Evolutionary conservation across 768 basidiomycete genomes (phyloP), one percentile per base, ranked within the genome.

Genomic region (Leccinum aurantiacum): DNA sequence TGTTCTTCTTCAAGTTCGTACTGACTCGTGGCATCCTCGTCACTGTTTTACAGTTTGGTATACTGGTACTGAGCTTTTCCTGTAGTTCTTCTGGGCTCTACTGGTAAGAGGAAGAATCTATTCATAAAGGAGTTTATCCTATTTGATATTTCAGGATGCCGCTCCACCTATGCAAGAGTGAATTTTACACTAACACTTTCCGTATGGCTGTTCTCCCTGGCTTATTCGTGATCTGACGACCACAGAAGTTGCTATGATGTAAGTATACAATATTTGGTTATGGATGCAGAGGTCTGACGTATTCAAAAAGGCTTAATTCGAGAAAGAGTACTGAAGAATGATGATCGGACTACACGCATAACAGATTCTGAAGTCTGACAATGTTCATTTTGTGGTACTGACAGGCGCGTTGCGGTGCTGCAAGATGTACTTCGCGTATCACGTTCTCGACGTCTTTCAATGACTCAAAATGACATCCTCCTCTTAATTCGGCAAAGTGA

Each of bases 1-100:
- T 56, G 11, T 62, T 64, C 31, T 51, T 61, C 37, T 62, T 67
- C 24, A 24, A 24, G 24, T 24, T 67, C 31, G 27, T 64, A n/a
- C 31, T 61, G 27, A 61, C 47, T 37, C 60, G 60, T 6, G 65
- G 65, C 25, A 31, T 64, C 50, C 58, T 67, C 25, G 62, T 60
- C 22, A 67, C 59, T 33, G n/a, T 61, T 25, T 27, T 61, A 24
- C 65, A 64, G 54, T 51, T 63, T 2, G 17, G n/a, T 44, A 44
- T 44, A 44, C n/a, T 61, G n/a, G 47, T 49, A 29, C 29, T 29
- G 22, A n/a, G 33, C n/a, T 57, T 59, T 33, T 27, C 35, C 31
- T 29, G 51, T 27, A 47, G 53, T 13, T 41, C 51, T 41, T 15
- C 24, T 10, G 14, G 24, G 24, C 24, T 24, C 24, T 24, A 24